Conservation (phyloP, 169 alveolate species). For the Perkinsus olseni region DNA sequence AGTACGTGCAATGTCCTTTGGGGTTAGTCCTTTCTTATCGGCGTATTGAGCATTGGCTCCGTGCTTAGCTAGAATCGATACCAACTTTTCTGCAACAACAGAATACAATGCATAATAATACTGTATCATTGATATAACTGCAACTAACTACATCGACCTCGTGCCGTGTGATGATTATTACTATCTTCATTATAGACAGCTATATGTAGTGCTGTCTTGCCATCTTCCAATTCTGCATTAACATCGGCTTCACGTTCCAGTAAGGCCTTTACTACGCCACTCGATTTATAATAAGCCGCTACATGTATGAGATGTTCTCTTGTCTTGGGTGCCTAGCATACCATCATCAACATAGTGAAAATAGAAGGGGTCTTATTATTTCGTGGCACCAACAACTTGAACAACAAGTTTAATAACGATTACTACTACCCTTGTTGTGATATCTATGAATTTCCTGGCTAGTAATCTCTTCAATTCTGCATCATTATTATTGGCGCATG, state of each 20-base stretch:
- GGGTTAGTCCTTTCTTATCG: background rate
- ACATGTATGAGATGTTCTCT: background rate
- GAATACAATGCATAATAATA: too few relatives aligned
- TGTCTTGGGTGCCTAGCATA: background rate
- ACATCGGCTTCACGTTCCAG: background rate
- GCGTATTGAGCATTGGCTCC: background rate
- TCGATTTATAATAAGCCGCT: background rate
- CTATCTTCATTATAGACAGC: background rate
- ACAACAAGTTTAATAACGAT: too few relatives aligned
- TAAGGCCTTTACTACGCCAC: background rate
- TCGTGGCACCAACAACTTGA: too few relatives aligned
- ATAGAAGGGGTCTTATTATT: too few relatives aligned
- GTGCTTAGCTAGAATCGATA: background rate
- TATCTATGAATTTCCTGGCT: background rate
- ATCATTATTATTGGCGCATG: background rate
- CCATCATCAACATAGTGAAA: background rate
- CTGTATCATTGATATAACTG: background rate
- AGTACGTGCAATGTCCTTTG: background rate
- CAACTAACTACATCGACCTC: too few relatives aligned
- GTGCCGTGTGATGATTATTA: too few relatives aligned
- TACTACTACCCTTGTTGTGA: background rate
- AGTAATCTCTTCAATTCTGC: background rate
- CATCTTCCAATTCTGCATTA: background rate
- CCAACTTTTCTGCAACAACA: background rate
- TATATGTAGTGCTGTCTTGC: background rate